Percentiles rank a stretch among this genome's conserved stretches.
Evolutionary conservation across 768 basidiomycete genomes (phyloP).

Genomic region (Suillus hirtellus): DNA sequence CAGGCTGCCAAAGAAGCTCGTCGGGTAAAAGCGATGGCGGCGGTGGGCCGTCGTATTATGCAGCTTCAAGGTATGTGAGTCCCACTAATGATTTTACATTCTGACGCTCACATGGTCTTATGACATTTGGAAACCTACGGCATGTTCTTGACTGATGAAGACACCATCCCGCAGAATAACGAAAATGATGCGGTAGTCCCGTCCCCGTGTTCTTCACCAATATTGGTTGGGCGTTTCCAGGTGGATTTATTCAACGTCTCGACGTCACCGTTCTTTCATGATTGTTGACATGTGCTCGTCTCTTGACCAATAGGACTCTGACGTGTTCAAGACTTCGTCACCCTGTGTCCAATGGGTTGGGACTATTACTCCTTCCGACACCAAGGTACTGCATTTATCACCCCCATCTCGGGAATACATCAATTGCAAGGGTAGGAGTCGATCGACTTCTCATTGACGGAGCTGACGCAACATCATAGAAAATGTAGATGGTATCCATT

Average conservation of each 20-base stretch:
- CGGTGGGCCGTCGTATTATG: not conserved
- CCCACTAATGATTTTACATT: not conserved
- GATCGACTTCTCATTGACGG: not conserved
- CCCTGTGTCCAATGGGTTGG: not conserved
- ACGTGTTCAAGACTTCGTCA: not conserved
- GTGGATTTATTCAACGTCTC: not conserved
- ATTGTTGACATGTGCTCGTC: not conserved
- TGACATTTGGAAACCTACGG: not conserved
- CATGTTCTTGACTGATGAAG: not conserved
- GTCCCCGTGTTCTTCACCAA: not conserved
- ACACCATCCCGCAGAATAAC: not conserved
- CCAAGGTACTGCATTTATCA: not conserved
- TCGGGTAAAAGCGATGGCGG: not conserved
- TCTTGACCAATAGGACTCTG: not conserved
- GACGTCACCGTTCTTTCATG: not conserved
- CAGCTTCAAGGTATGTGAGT: conserved; percentile 1
- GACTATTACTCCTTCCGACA: not conserved
- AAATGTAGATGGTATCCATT: not conserved
- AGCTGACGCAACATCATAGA: not conserved
- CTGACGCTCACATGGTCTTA: not conserved
- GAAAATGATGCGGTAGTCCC: not conserved
- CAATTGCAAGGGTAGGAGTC: not conserved
- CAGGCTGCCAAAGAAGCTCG: conserved; percentile 2
- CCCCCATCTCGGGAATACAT: not conserved
- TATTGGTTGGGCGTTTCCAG: not conserved